These are phyloP conservation scores for Allium sativum DNA, from an alignment of 106 monocot species.

Conservation along the genomic window DNA sequence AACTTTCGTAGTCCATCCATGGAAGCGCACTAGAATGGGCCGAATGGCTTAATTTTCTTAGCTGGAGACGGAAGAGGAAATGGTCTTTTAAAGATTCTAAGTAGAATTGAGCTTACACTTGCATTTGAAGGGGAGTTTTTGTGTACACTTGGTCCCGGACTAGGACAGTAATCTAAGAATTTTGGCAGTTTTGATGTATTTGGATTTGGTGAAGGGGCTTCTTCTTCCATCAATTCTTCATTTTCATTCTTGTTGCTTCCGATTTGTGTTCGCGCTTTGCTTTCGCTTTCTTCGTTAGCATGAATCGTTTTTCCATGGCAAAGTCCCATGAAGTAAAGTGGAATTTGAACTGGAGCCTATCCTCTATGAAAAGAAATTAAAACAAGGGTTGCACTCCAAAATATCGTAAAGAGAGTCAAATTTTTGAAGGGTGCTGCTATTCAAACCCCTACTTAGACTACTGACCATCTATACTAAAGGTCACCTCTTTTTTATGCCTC, in stretches of 20 bases:
- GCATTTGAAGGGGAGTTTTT: conserved; percentile 60
- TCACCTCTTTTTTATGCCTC: too few species aligned
- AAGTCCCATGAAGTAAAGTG: conserved; percentile 48
- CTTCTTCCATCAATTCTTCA: not conserved
- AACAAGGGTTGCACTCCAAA: too few species aligned
- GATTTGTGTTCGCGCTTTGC: conserved; percentile 2
- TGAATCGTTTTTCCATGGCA: conserved; percentile 55
- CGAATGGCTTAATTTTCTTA: conserved; percentile 79
- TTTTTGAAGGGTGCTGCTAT: too few species aligned
- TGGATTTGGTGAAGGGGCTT: conserved; percentile 8
- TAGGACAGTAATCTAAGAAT: conserved; percentile 52
- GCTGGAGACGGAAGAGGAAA: conserved; percentile 87
- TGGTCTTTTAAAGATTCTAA: conserved; percentile 48
- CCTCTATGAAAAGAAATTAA: too few species aligned
- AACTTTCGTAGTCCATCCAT: conserved; percentile 48
- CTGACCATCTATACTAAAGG: too few species aligned
- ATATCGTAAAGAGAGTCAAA: too few species aligned
- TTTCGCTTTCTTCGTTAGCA: conserved; percentile 4
- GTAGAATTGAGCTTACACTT: conserved; percentile 40
- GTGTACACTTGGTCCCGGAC: conserved; percentile 40
- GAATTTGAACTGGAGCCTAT: not conserved
- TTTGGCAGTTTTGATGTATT: conserved; percentile 35
- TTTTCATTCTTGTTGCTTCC: not conserved
- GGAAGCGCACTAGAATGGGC: conserved; percentile 51
- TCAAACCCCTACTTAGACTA: too few species aligned